Percentiles rank a stretch among this genome's conserved stretches.
Conservation (phyloP, 805 yeast genomes). For the Schwanniomyces pseudopolymorphus region DNA sequence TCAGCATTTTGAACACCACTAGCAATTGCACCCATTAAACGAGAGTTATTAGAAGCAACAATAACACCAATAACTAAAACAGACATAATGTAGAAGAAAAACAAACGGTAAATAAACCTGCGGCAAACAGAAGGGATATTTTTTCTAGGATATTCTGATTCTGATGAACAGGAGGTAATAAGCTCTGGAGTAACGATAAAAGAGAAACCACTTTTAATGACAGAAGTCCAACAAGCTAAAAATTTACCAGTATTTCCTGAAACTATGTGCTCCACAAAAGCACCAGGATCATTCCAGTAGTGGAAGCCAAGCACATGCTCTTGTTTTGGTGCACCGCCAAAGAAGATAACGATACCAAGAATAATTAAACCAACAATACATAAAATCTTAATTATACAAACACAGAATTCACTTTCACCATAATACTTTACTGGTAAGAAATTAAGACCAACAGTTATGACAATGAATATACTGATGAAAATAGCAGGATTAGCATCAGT, state of each 20-base stretch:
- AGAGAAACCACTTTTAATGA: constrained; percentile 61
- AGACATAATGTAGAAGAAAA: constrained; percentile 20
- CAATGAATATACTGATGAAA: constrained; percentile 43
- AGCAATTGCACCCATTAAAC: constrained; percentile 13
- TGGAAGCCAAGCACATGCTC: constrained; percentile 20
- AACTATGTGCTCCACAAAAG: constrained; percentile 15
- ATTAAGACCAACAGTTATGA: constrained; percentile 18
- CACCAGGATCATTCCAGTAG: constrained; percentile 24
- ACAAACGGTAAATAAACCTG: constrained; percentile 50
- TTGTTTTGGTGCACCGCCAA: constrained; percentile 18
- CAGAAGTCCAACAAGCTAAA: constrained; percentile 58
- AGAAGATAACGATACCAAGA: constrained; percentile 19
- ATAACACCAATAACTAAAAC: constrained; percentile 22
- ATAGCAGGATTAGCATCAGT: constrained; percentile 40
- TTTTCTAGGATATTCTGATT: constrained; percentile 57
- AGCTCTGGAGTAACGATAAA: constrained; percentile 61
- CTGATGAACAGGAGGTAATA: constrained; percentile 41
- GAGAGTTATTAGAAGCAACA: constrained; percentile 20
- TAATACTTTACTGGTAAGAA: constrained; percentile 16
- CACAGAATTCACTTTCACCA: constrained; percentile 24
- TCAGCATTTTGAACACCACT: constrained; percentile 23
- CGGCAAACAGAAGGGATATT: constrained; percentile 59
- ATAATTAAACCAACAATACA: constrained; percentile 18
- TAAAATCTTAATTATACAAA: constrained; percentile 17
- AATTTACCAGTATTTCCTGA: constrained; percentile 58